Base-by-base conservation (phyloP, 179 eudicot genomes). In the Amaranthus tricolor region DNA sequence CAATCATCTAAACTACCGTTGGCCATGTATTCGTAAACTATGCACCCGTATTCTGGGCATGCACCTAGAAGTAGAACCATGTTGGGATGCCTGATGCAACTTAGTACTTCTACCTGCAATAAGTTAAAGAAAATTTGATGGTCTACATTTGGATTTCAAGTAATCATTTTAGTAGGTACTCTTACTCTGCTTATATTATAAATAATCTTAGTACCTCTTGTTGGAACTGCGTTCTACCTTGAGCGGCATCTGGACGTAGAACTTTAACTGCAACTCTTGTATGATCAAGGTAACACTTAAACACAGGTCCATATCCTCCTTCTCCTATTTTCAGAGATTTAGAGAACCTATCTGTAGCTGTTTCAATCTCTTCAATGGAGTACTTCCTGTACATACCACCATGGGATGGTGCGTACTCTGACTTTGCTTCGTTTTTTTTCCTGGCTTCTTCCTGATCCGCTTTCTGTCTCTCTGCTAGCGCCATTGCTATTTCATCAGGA, bases 301-400 rank as follows among this genome's bases (percentile, higher is more conserved):
- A 85, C 55, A 85, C 88, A 6, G 88, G 88, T 43, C 88, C 88
- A 71, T 85, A 85, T n/a, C 88, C 88, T 47, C 88, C 88, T 83
- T 85, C 88, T 70, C 88, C 88, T 31, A 85, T 76, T 83, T 83
- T 85, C n/a, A 81, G 76, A 52, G 84, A 60, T 70, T 67, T 72
- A 58, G 82, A 62, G 68, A 85, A 85, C 48, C 10, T 6, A 43
- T 85, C 75, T 21, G 88, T 85, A 6, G 88, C 86, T 17, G 49
- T 70, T 80, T 85, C 88, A 53, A 85, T 85, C 71, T 85, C 88
- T 66, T 80, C 80, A 60, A 85, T 85, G 68, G 66, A 70, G 79
- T 82, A 85, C 60, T 53, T 85, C 60, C 84, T 76, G 71, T 85
- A 85, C 71, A 79, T 70, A 45, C 77, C 84, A 63, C 71, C 40